These are phyloP conservation scores for Verticillium alfalfae DNA, from an alignment of 2,329 filamentous ascomycete species.

Conservation along the genomic window DNA sequence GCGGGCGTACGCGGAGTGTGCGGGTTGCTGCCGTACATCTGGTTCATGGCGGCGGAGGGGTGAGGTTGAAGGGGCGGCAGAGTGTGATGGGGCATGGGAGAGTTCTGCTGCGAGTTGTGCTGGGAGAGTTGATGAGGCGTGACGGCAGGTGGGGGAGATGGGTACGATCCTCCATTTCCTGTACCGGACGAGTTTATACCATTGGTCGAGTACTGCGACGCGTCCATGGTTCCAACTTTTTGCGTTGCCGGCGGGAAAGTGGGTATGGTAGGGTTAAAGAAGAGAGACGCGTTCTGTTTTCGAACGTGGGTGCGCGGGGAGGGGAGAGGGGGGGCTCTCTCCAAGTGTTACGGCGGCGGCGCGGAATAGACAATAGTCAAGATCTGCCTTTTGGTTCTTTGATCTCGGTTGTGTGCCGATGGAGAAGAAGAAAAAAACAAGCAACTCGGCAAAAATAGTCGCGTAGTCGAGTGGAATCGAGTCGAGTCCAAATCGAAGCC, in stretches of 20 bases:
- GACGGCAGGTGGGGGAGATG: slow-evolving; percentile 41
- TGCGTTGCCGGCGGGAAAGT: slow-evolving; percentile 1
- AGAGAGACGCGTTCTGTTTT: slow-evolving; percentile 2
- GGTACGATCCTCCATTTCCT: slow-evolving; percentile 35
- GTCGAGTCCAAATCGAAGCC: slow-evolving; percentile 2
- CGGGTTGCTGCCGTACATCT: slow-evolving; percentile 52
- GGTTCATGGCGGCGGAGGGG: slow-evolving; percentile 38
- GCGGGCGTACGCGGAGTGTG: slow-evolving; percentile 58
- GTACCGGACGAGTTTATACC: slow-evolving; percentile 49
- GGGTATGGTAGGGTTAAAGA: slow-evolving; percentile 5
- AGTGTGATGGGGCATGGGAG: slow-evolving; percentile 36
- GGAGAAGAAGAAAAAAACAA: not conserved
- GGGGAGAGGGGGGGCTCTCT: not conserved
- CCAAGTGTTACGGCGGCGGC: not conserved
- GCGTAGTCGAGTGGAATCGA: not conserved
- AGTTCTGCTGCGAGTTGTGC: slow-evolving; percentile 21
- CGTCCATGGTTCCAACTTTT: slow-evolving; percentile 41
- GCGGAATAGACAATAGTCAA: not conserved
- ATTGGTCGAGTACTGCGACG: slow-evolving; percentile 48
- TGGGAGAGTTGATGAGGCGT: slow-evolving; percentile 46
- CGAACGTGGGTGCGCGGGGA: not conserved
- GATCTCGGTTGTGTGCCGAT: not conserved
- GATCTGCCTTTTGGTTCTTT: not conserved
- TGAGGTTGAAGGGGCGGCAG: slow-evolving; percentile 50
- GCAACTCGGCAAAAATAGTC: slow-evolving; percentile 1